Evolutionary conservation across 2,329 filamentous ascomycete genomes (phyloP).

Genomic region (Pezicula neosporulosa): DNA sequence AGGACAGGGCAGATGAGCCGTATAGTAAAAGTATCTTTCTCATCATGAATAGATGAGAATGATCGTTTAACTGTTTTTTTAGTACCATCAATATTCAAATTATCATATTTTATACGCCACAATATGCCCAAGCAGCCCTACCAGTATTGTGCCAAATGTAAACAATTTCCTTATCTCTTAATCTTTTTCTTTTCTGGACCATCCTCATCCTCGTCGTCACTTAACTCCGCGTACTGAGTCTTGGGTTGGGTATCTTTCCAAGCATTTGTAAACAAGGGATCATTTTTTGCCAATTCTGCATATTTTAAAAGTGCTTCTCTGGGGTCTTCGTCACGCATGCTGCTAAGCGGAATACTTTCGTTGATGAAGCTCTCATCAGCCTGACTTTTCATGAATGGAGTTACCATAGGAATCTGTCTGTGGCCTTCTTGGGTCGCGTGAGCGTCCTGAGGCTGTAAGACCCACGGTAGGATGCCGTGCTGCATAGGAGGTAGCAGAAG

Average conservation of each 20-base stretch:
- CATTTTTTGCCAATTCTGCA: slow-evolving; percentile 86
- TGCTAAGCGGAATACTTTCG: slow-evolving; percentile 82
- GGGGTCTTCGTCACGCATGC: slow-evolving; percentile 95
- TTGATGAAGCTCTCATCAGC: slow-evolving; percentile 88
- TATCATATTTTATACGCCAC: no score
- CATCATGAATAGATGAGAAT: no score
- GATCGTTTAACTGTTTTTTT: no score
- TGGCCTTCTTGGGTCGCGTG: slow-evolving; percentile 78
- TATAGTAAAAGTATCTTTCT: no score
- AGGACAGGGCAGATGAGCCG: no score
- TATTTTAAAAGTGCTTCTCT: slow-evolving; percentile 92
- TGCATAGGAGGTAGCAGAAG: slow-evolving; percentile 49
- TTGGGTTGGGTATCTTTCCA: slow-evolving; percentile 91
- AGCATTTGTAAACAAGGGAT: slow-evolving; percentile 90
- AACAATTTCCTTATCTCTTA: slow-evolving; percentile 33
- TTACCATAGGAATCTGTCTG: slow-evolving; percentile 77
- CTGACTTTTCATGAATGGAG: slow-evolving; percentile 86
- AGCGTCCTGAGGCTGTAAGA: slow-evolving; percentile 73
- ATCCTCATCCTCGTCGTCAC: slow-evolving; percentile 73
- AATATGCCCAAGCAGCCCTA: no score
- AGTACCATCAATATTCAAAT: no score
- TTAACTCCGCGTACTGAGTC: slow-evolving; percentile 84
- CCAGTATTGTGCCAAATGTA: not conserved
- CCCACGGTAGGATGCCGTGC: slow-evolving; percentile 67
- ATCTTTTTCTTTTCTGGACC: slow-evolving; percentile 64